These are phyloP conservation scores for Ceratocystis papillata DNA, from an alignment of 2,329 filamentous ascomycete genomes.

Conservation along the genomic window DNA sequence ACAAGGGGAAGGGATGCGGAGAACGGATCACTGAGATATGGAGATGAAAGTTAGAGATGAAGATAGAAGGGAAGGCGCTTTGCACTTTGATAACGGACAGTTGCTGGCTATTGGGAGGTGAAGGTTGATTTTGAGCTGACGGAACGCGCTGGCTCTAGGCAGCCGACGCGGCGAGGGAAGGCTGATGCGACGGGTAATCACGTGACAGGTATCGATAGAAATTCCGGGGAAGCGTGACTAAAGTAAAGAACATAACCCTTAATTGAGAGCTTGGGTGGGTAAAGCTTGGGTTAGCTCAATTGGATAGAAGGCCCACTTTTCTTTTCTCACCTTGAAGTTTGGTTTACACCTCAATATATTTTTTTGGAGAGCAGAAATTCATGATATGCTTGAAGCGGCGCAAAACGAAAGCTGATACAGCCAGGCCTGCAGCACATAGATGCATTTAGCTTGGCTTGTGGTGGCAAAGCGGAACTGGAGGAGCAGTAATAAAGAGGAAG, in stretches of 20 bases:
- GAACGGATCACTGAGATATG: not conserved
- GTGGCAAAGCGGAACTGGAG: not conserved
- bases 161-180: slow-evolving; percentile 16
- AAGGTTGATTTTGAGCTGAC: not conserved
- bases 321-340: too few species aligned
- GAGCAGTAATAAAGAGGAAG: not conserved
- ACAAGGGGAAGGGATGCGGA: not conserved
- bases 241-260: too few species aligned
- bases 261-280: not conserved
- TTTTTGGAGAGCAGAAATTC: not conserved
- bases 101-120: not conserved
- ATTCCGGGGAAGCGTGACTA: not conserved
- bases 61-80: not conserved
- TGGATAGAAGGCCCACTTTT: too few species aligned
- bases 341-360: too few species aligned
- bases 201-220: not conserved
- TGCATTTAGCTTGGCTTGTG: not conserved
- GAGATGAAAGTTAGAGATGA: not conserved
- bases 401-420: not conserved
- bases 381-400: not conserved
- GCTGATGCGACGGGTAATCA: slow-evolving; percentile 16
- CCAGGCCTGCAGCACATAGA: not conserved
- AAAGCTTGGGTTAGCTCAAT: not conserved
- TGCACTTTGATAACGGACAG: not conserved
- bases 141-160: slow-evolving; percentile 14